Conservation (phyloP, 768 basidiomycete genomes). For the Lyophyllum shimeji region DNA sequence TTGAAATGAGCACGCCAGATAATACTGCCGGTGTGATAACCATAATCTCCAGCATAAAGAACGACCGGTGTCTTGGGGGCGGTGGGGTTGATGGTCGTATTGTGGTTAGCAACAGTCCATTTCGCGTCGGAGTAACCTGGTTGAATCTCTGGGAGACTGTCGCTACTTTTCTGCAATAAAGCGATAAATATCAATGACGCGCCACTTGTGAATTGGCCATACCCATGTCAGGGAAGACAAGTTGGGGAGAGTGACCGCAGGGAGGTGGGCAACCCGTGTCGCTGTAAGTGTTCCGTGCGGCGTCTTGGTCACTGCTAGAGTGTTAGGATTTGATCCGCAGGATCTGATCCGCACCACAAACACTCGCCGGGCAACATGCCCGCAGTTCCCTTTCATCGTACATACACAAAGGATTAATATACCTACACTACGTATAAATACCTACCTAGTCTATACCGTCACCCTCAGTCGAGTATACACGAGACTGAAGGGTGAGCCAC, state of each 20-base stretch:
- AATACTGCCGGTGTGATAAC: slow-evolving; percentile 51
- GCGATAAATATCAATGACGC: not conserved
- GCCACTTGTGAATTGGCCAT: slow-evolving; percentile 3
- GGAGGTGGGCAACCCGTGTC: slow-evolving; percentile 28
- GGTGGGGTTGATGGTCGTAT: slow-evolving; percentile 40
- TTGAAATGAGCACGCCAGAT: slow-evolving; percentile 53
- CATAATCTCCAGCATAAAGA: slow-evolving; percentile 49
- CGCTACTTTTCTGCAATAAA: slow-evolving; percentile 34
- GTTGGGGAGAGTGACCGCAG: slow-evolving; percentile 33
- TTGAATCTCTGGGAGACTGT: slow-evolving; percentile 43
- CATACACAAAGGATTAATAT: no score
- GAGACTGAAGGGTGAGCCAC: no score
- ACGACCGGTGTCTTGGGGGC: slow-evolving; percentile 37
- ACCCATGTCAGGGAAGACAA: slow-evolving; percentile 38
- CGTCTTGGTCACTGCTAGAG: slow-evolving; percentile 32
- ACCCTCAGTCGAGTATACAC: no score
- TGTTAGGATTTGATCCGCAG: no score
- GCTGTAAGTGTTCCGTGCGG: slow-evolving; percentile 41
- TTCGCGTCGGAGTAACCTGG: slow-evolving; percentile 37
- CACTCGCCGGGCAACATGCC: no score
- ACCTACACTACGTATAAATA: no score
- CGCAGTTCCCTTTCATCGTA: no score
- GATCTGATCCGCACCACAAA: no score
- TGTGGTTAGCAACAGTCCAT: slow-evolving; percentile 45
- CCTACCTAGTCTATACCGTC: no score